Evolutionary conservation across 306 rosid genomes (phyloP).

Genomic region (Hippophae rhamnoides): DNA sequence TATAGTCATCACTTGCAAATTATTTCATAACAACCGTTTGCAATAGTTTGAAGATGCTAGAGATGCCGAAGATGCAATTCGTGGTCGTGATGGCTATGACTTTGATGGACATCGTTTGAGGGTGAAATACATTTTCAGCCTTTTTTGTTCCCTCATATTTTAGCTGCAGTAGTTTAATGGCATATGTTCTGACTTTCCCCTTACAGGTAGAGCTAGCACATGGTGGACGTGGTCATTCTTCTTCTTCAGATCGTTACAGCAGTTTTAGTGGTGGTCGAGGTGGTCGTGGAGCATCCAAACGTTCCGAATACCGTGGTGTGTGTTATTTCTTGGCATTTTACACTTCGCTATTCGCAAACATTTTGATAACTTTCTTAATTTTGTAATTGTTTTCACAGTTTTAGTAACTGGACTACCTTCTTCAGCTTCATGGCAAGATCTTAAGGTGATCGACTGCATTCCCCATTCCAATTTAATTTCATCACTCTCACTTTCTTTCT

Average conservation of each 20-base stretch:
- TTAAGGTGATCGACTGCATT: slow-evolving; percentile 45
- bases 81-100: slow-evolving; percentile 98
- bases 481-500: not conserved
- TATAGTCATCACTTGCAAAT: not conserved
- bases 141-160: slow-evolving; percentile 10
- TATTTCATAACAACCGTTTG: slow-evolving; percentile 3
- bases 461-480: not conserved
- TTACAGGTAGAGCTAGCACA: slow-evolving; percentile 89
- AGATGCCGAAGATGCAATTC: slow-evolving; percentile 97
- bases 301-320: slow-evolving; percentile 89
- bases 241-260: slow-evolving; percentile 72
- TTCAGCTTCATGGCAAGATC: slow-evolving; percentile 99
- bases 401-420: slow-evolving; percentile 81
- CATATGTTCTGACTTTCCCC: not conserved
- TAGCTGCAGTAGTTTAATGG: not conserved
- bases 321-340: slow-evolving; percentile 13
- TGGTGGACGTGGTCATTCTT: slow-evolving; percentile 96
- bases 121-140: slow-evolving; percentile 29
- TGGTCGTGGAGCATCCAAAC: slow-evolving; percentile 84
- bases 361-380: slow-evolving; percentile 10
- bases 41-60: slow-evolving; percentile 87
- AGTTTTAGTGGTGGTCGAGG: slow-evolving; percentile 70
- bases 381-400: slow-evolving; percentile 33
- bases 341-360: slow-evolving; percentile 3
- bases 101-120: slow-evolving; percentile 95